Evolutionary conservation across 805 yeast genomes (phyloP).

Genomic region (Maudiozyma barnettii): DNA sequence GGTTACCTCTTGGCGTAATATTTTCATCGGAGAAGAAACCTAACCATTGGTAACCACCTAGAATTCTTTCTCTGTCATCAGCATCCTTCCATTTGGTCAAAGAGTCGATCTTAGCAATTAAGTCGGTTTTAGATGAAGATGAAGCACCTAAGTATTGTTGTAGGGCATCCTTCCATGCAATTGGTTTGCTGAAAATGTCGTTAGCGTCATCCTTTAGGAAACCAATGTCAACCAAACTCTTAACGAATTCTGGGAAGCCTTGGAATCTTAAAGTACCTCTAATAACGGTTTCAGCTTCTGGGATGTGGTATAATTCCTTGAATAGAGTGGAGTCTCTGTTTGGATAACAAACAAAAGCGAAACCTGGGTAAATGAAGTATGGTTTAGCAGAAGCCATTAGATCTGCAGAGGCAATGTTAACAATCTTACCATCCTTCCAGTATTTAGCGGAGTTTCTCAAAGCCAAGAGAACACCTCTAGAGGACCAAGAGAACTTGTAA

Average conservation of each 20-base stretch:
- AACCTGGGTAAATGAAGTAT: conserved; percentile 92
- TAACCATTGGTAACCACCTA: conserved; percentile 87
- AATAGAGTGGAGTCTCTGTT: conserved; percentile 95
- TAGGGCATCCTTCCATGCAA: conserved; percentile 85
- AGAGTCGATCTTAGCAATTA: conserved; percentile 63
- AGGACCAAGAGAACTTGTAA: conserved; percentile 98
- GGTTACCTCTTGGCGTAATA: conserved; percentile 85
- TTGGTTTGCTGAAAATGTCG: conserved; percentile 46
- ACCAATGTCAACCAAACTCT: conserved; percentile 89
- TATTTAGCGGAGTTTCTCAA: conserved; percentile 87
- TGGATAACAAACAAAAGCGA: conserved; percentile 89
- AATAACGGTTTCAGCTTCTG: conserved; percentile 93
- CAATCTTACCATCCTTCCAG: conserved; percentile 79
- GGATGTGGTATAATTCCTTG: conserved; percentile 85
- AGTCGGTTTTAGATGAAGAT: conserved; percentile 61
- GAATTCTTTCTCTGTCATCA: conserved; percentile 76
- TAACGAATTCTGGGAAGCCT: conserved; percentile 97
- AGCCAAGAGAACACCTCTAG: conserved; percentile 94
- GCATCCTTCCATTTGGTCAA: conserved; percentile 73
- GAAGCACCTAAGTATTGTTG: conserved; percentile 65
- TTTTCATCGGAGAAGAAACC: conserved; percentile 73
- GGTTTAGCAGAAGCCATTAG: conserved; percentile 93
- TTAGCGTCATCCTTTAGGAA: conserved; percentile 71
- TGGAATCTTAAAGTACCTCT: conserved; percentile 97
- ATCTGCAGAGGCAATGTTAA: conserved; percentile 73